These are phyloP conservation scores for Raddia distichophylla DNA, from an alignment of 176 grass and related monocot species.

Conservation along the genomic window DNA sequence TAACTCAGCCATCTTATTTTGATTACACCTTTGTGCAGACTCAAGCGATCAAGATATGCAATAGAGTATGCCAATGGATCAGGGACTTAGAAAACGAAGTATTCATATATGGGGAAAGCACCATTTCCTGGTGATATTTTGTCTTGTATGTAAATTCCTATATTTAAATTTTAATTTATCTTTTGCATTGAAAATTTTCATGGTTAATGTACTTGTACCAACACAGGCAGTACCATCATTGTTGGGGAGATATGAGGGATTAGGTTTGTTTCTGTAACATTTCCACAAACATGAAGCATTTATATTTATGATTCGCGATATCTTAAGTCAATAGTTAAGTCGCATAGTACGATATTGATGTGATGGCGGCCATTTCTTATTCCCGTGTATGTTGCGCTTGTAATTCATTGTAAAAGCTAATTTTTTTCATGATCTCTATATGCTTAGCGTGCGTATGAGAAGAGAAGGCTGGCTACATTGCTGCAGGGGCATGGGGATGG, in stretches of 20 bases:
- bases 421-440: too few relatives aligned
- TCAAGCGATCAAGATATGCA: slow-evolving; percentile 87
- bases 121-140: slow-evolving; percentile 96
- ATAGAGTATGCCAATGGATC: slow-evolving; percentile 95
- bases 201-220: slow-evolving; percentile 54
- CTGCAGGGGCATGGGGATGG: neutral
- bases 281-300: neutral
- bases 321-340: slow-evolving; percentile 7
- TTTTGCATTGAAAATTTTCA: slow-evolving; percentile 36
- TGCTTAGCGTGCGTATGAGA: too few relatives aligned
- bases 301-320: neutral
- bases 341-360: neutral
- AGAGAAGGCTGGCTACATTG: neutral
- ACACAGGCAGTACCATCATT: slow-evolving; percentile 65
- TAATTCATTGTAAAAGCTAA: neutral
- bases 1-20: neutral
- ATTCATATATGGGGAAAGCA: slow-evolving; percentile 88
- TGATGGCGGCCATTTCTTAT: neutral
- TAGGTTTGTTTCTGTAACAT: slow-evolving; percentile 45
- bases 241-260: slow-evolving; percentile 58
- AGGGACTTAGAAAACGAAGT: slow-evolving; percentile 93
- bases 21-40: slow-evolving; percentile 51
- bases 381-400: neutral
- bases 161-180: neutral
- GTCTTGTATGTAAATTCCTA: slow-evolving; percentile 45